Conservation (phyloP, 352 stramenopile species). For the Phytophthora pistaciae region DNA sequence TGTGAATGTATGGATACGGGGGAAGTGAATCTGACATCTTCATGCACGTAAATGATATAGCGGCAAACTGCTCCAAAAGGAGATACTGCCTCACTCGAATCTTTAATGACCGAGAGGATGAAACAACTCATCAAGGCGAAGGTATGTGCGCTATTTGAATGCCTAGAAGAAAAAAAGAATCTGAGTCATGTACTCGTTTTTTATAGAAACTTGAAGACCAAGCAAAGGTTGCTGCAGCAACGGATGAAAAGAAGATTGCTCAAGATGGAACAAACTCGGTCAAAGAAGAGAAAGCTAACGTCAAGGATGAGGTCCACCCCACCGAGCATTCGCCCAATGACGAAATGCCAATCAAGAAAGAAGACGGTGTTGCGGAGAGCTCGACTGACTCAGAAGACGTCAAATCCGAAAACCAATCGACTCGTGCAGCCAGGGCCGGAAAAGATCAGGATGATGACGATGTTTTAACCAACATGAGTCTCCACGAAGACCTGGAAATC, state of each 20-base stretch:
- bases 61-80: slow-evolving; percentile 41
- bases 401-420: slow-evolving; percentile 40
- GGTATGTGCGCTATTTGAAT: slow-evolving; percentile 26
- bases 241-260: slow-evolving; percentile 11
- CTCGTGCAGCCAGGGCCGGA: neutral
- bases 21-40: neutral
- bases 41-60: slow-evolving; percentile 22
- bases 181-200: neutral
- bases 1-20: neutral
- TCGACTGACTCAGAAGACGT: slow-evolving; percentile 48
- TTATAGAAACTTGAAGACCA: slow-evolving; percentile 33
- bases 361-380: slow-evolving; percentile 30
- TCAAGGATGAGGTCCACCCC: slow-evolving; percentile 21
- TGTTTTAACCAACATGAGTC: slow-evolving; percentile 73
- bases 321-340: slow-evolving; percentile 12
- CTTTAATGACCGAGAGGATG: slow-evolving; percentile 55
- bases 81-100: slow-evolving; percentile 49
- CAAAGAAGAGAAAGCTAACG: slow-evolving; percentile 18
- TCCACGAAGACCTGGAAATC: slow-evolving; percentile 84
- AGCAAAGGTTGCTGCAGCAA: slow-evolving; percentile 6
- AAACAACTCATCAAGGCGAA: slow-evolving; percentile 52
- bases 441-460: slow-evolving; percentile 64
- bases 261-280: slow-evolving; percentile 10
- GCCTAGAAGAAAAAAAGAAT: neutral
- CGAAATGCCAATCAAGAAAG: slow-evolving; percentile 20